Percentiles rank a stretch among this genome's conserved stretches.
These are phyloP conservation scores for Coprinopsis cinerea DNA, from an alignment of 768 basidiomycete species.

Conservation along the genomic window DNA sequence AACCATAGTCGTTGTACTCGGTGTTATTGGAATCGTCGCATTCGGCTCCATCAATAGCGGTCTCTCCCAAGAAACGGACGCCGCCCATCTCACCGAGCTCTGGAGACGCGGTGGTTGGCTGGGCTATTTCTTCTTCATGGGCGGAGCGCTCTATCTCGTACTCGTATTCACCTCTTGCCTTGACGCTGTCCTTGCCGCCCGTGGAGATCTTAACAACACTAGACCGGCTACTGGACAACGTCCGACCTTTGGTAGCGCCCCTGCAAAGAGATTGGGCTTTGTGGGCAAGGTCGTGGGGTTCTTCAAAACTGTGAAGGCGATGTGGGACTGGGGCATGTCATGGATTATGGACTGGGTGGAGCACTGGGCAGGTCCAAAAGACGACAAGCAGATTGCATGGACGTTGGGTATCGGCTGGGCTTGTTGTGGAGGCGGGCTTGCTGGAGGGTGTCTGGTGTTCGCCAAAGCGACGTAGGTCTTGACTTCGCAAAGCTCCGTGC, in stretches of 20 bases:
- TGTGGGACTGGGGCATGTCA: conserved; percentile 42
- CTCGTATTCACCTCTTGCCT: conserved; percentile 68
- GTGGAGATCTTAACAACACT: conserved; percentile 57
- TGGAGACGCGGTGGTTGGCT: conserved; percentile 91
- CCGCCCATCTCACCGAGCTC: conserved; percentile 68
- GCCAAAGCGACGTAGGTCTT: conserved; percentile 56
- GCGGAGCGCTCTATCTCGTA: conserved; percentile 56
- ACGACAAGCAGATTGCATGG: conserved; percentile 86
- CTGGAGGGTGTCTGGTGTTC: conserved; percentile 86
- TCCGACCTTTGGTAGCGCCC: conserved; percentile 11
- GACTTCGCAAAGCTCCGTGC: background rate
- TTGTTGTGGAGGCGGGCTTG: conserved; percentile 85
- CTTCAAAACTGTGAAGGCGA: conserved; percentile 24
- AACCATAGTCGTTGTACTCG: conserved; percentile 74
- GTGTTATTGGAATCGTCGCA: conserved; percentile 83
- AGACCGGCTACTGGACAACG: conserved; percentile 39
- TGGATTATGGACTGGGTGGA: conserved; percentile 63
- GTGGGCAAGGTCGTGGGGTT: conserved; percentile 18
- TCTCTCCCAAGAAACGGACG: conserved; percentile 66
- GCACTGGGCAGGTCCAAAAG: conserved; percentile 67
- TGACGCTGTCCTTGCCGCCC: conserved; percentile 63
- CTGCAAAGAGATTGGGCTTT: conserved; percentile 12
- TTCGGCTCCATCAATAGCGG: conserved; percentile 85
- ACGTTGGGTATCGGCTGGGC: conserved; percentile 93
- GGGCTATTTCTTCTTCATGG: conserved; percentile 81